A percentile compares a stretch with the other conserved stretches of the same genome.
Conservation (phyloP, 179 eudicot genomes). For the Silene noctiflora region DNA sequence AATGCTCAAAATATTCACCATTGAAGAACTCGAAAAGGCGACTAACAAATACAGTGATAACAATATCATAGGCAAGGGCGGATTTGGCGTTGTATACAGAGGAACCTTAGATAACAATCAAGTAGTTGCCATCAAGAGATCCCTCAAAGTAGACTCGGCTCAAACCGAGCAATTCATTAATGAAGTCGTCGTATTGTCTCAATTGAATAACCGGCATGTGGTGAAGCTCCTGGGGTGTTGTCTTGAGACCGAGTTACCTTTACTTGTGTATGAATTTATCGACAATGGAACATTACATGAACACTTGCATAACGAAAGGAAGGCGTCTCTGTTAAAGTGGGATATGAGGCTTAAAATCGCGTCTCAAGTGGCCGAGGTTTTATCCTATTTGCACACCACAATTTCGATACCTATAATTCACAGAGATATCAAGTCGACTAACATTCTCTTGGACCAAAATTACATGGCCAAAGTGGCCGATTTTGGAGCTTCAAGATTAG, state of each 20-base stretch:
- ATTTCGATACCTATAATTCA: slow-evolving; percentile 22
- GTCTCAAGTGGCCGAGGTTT: slow-evolving; percentile 19
- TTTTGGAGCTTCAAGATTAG: slow-evolving; percentile 24
- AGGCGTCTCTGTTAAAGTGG: slow-evolving; percentile 9
- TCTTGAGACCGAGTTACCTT: slow-evolving; percentile 22
- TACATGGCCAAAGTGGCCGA: slow-evolving; percentile 27
- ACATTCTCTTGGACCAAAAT: slow-evolving; percentile 19
- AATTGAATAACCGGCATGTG: slow-evolving; percentile 22
- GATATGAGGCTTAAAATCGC: slow-evolving; percentile 18
- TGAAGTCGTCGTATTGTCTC: slow-evolving; percentile 19
- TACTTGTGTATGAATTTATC: slow-evolving; percentile 25
- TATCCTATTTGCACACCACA: slow-evolving; percentile 21
- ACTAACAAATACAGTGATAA: slow-evolving; percentile 16
- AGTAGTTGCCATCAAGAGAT: slow-evolving; percentile 24
- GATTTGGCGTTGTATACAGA: slow-evolving; percentile 30
- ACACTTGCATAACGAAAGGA: slow-evolving; percentile 19
- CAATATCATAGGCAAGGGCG: slow-evolving; percentile 28
- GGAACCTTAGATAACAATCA: slow-evolving; percentile 14
- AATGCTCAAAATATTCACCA: slow-evolving; percentile 18
- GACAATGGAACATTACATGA: slow-evolving; percentile 25
- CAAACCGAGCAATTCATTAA: slow-evolving; percentile 28
- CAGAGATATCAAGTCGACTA: slow-evolving; percentile 18
- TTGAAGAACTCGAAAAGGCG: slow-evolving; percentile 10
- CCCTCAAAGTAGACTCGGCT: slow-evolving; percentile 15
- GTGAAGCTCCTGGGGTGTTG: slow-evolving; percentile 25